Percentiles rank a stretch among this genome's conserved stretches.
phyloP scores from a whole-genome alignment of 768 basidiomycete genomes.

The Suillus subalutaceus region DNA sequence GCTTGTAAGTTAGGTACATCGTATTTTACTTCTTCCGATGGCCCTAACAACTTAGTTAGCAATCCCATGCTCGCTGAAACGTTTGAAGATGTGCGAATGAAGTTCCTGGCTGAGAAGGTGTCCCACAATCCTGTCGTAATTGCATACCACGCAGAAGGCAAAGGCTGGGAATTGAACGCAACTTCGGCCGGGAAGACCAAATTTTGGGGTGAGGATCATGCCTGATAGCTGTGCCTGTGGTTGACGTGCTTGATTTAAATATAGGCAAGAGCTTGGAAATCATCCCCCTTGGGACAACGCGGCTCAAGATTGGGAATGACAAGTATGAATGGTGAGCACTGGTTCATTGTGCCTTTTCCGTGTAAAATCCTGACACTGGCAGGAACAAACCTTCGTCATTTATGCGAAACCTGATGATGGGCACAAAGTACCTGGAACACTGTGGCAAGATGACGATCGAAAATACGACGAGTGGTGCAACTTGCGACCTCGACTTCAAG shows the following conservation, averaged over 20 bases:
- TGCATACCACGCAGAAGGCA: conserved; percentile 83
- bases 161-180: conserved; percentile 72
- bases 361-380: conserved; percentile 10
- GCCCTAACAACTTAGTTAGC: conserved; percentile 39
- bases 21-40: conserved; percentile 6
- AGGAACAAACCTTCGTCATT: conserved; percentile 91
- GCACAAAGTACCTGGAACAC: conserved; percentile 89
- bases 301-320: conserved; percentile 67
- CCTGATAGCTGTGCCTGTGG: conserved; percentile 9
- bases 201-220: conserved; percentile 75
- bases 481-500: conserved; percentile 82
- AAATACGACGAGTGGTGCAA: conserved; percentile 55
- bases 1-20: conserved; percentile 62
- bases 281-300: conserved; percentile 74
- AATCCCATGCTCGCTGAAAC: conserved; percentile 91
- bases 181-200: conserved; percentile 86
- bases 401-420: conserved; percentile 87
- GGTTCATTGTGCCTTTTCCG: conserved; percentile 8
- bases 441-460: conserved; percentile 77
- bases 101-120: conserved; percentile 87
- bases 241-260: conserved; percentile 20
- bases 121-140: conserved; percentile 82
- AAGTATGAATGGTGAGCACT: conserved; percentile 66
- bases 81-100: conserved; percentile 81
- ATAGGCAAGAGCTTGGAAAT: conserved; percentile 89